phyloP scores from a whole-genome alignment of 2,329 filamentous ascomycete species.

The Colletotrichum eremochloae region DNA sequence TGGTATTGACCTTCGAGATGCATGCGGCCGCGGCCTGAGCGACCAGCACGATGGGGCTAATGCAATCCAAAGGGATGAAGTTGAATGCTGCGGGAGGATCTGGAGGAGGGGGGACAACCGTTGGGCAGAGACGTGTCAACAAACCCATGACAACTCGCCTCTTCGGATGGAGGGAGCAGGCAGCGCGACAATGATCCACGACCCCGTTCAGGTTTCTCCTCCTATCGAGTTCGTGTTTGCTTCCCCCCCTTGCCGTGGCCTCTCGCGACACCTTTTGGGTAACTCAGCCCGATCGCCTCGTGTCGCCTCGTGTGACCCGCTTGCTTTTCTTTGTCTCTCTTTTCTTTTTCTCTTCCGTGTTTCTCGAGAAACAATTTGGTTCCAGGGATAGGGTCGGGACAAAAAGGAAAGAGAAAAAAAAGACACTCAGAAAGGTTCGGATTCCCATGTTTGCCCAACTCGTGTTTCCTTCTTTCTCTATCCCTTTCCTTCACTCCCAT shows the following conservation, averaged over 20 bases:
- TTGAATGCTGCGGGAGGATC: constrained; percentile 14
- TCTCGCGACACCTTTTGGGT: not conserved
- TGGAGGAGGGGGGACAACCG: not conserved
- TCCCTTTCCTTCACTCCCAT: not conserved
- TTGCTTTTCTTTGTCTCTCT: not conserved
- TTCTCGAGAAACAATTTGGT: not conserved
- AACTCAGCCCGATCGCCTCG: not conserved
- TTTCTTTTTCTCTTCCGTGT: not conserved
- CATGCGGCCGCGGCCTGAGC: constrained; percentile 26
- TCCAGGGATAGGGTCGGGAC: not conserved
- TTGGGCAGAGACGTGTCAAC: not conserved
- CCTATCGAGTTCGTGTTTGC: not conserved
- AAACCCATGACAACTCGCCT: not conserved
- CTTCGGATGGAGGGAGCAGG: not conserved
- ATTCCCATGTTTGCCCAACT: not conserved
- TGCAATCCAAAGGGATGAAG: constrained; percentile 32
- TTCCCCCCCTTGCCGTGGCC: not conserved
- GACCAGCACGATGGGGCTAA: not conserved
- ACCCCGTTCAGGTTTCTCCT: not conserved
- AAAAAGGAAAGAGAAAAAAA: not conserved
- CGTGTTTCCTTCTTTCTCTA: not conserved
- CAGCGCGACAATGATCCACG: too few species aligned
- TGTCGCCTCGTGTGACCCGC: not conserved
- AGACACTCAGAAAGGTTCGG: not conserved
- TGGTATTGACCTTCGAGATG: not conserved